A percentile compares a stretch with the other conserved stretches of the same genome.
phyloP scores from a whole-genome alignment of 2,329 filamentous ascomycete species.

The Thermomyces lanuginosus region DNA sequence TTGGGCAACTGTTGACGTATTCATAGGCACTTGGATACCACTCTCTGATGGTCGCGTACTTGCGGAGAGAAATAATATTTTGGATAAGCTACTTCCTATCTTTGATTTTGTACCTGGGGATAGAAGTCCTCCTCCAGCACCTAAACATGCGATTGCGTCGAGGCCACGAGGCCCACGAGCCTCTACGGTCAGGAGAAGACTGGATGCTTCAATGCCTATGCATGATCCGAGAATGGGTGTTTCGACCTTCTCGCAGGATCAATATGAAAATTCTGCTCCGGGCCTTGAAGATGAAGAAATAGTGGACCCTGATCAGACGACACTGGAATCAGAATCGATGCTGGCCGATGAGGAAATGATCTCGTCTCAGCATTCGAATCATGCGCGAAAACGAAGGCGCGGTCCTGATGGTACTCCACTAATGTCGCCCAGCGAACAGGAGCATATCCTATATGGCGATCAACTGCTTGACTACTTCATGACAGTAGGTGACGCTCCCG shows the following conservation, averaged over 20 bases:
- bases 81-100: constrained; percentile 67
- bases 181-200: constrained; percentile 44
- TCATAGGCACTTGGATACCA: constrained; percentile 82
- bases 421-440: constrained; percentile 51
- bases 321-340: constrained; percentile 68
- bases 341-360: constrained; percentile 68
- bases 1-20: not conserved
- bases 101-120: constrained; percentile 79
- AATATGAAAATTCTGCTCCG: constrained; percentile 44
- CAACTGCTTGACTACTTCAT: constrained; percentile 93
- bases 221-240: constrained; percentile 21
- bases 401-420: constrained; percentile 43
- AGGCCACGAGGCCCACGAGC: constrained; percentile 60
- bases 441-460: constrained; percentile 82
- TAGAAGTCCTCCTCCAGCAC: constrained; percentile 79
- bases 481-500: constrained; percentile 59
- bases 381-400: constrained; percentile 61
- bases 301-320: constrained; percentile 66
- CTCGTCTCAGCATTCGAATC: constrained; percentile 46
- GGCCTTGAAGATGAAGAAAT: constrained; percentile 61
- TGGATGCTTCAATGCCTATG: constrained; percentile 14
- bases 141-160: constrained; percentile 63
- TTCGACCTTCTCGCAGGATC: constrained; percentile 37
- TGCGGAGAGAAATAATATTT: constrained; percentile 71
- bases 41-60: constrained; percentile 64